phyloP scores from a whole-genome alignment of 306 rosid genomes.

The Psophocarpus tetragonolobus region DNA sequence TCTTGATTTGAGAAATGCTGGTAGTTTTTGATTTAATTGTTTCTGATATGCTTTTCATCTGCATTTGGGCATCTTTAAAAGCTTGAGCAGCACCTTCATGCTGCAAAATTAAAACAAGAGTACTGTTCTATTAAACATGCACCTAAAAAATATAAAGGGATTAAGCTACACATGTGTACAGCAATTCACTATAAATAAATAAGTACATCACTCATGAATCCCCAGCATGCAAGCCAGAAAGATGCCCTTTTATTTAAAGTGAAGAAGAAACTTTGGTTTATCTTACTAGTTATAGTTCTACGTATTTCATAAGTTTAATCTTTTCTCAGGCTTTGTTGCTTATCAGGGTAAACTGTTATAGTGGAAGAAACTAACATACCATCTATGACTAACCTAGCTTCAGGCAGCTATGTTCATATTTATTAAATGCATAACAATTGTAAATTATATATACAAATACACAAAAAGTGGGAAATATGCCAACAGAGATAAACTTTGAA shows the following conservation, averaged over 20 bases:
- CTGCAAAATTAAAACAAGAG: constrained; percentile 43
- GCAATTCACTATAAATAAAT: not conserved
- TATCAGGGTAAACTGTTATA: not conserved
- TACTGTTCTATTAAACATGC: constrained; percentile 23
- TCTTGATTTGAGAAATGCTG: constrained; percentile 53
- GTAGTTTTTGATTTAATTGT: constrained; percentile 54
- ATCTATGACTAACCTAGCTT: not conserved
- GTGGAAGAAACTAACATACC: constrained; percentile 3
- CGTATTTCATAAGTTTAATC: not conserved
- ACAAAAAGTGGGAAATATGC: too few species aligned
- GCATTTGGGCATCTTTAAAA: constrained; percentile 69
- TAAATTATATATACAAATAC: too few species aligned
- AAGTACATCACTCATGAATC: not conserved
- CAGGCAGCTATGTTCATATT: not conserved
- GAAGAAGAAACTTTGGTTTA: not conserved
- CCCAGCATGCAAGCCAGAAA: not conserved
- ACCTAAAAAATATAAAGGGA: not conserved
- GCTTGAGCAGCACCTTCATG: constrained; percentile 80
- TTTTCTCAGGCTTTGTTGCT: not conserved
- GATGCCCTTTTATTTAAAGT: not conserved
- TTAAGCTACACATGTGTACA: not conserved
- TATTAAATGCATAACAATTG: too few species aligned
- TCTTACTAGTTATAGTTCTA: not conserved
- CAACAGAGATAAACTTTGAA: not conserved
- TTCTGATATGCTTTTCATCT: constrained; percentile 64